These are phyloP conservation scores for Brassica hybrid DNA, from an alignment of 441 rosid species.

Conservation along the genomic window DNA sequence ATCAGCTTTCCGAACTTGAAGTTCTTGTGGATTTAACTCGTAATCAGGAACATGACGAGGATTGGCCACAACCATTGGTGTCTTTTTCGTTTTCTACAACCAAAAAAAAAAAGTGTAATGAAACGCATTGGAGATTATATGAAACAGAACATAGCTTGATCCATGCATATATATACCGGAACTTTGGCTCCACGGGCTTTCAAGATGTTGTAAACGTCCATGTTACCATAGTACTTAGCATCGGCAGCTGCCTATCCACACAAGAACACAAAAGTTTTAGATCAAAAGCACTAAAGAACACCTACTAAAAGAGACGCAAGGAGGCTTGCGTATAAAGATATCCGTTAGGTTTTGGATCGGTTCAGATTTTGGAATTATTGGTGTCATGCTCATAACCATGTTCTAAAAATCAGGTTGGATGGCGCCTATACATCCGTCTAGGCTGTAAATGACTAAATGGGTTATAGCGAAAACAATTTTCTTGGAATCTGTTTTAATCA, in stretches of 20 bases:
- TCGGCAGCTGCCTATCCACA: conserved; percentile 91
- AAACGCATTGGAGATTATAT: conserved; percentile 4
- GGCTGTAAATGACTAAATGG: too few relatives aligned
- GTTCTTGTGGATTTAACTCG: conserved; percentile 92
- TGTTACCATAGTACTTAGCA: conserved; percentile 91
- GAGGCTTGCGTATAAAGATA: background rate
- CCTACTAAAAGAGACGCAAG: background rate
- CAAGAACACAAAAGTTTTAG: conserved; percentile 19
- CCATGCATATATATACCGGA: conserved; percentile 66
- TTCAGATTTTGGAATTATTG: background rate
- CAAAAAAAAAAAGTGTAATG: conserved; percentile 4
- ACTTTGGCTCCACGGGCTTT: conserved; percentile 91
- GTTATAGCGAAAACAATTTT: background rate
- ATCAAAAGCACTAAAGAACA: background rate
- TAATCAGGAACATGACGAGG: conserved; percentile 96
- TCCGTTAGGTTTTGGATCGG: background rate
- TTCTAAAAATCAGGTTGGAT: background rate
- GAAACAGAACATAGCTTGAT: conserved; percentile 18
- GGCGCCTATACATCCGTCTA: too few relatives aligned
- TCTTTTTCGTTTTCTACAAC: conserved; percentile 74
- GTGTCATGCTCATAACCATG: background rate
- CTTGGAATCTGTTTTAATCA: background rate
- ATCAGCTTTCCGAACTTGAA: conserved; percentile 86
- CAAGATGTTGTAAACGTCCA: conserved; percentile 76
- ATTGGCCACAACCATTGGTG: conserved; percentile 87